Evolutionary conservation across 2,329 filamentous ascomycete species (phyloP).

Genomic region (Periconia sp.): DNA sequence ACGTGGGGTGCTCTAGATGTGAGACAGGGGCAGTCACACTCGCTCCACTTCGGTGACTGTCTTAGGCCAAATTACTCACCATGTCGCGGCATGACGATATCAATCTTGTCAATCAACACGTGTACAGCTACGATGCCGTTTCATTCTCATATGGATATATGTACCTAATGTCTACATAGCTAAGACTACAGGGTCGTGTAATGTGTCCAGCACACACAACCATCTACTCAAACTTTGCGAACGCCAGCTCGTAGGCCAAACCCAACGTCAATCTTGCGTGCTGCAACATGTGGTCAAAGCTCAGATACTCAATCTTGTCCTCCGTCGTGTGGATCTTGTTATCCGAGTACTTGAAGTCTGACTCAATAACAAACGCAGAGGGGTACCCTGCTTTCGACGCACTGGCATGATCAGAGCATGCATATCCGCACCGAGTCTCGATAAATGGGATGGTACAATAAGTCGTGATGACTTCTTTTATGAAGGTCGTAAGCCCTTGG

Average conservation of each 20-base stretch:
- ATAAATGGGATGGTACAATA: conserved; percentile 90
- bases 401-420: conserved; percentile 74
- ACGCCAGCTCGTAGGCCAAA: conserved; percentile 81
- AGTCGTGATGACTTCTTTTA: conserved; percentile 82
- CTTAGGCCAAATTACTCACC: neutral
- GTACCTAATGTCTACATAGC: too few relatives aligned
- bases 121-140: neutral
- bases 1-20: conserved; percentile 20
- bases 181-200: neutral
- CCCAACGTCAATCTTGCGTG: conserved; percentile 83
- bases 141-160: too few relatives aligned
- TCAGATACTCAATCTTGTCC: conserved; percentile 70
- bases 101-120: neutral
- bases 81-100: neutral
- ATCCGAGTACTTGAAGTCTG: conserved; percentile 65
- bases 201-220: neutral
- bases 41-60: conserved; percentile 12
- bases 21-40: conserved; percentile 13
- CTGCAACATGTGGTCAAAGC: conserved; percentile 89
- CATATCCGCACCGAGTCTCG: conserved; percentile 86
- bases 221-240: conserved; percentile 63
- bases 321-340: conserved; percentile 71
- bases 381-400: conserved; percentile 75
- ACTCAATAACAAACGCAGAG: conserved; percentile 75
- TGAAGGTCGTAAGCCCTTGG: conserved; percentile 77